Evolutionary conservation across 164 flowering plant genomes (phyloP).

Genomic region (Berberis thunbergii): DNA sequence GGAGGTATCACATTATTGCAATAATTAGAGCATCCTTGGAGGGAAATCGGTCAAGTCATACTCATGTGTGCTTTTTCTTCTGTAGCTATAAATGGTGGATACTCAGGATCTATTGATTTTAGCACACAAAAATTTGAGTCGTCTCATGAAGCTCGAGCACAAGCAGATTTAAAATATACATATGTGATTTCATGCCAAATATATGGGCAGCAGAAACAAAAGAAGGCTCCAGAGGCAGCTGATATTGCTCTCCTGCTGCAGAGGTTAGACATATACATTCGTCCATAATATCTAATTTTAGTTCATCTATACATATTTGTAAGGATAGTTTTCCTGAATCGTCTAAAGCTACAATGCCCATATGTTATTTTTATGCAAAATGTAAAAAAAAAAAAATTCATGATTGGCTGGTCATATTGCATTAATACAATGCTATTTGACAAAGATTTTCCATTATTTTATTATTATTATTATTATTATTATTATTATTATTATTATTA

Average conservation of each 20-base stretch:
- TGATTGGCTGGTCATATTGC: too few species aligned
- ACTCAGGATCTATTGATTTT: constrained; percentile 23
- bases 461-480: too few species aligned
- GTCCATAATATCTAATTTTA: too few species aligned
- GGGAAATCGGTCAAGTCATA: not conserved
- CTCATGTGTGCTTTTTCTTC: constrained; percentile 2
- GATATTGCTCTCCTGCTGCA: constrained; percentile 89
- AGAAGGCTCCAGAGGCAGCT: constrained; percentile 77
- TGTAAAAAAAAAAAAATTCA: too few species aligned
- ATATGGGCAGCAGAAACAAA: constrained; percentile 95
- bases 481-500: too few species aligned
- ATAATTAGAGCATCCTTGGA: not conserved
- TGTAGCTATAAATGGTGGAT: constrained; percentile 32
- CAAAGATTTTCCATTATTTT: too few species aligned
- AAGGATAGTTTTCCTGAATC: too few species aligned
- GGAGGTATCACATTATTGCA: constrained; percentile 44
- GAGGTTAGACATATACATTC: constrained; percentile 31
- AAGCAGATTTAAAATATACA: constrained; percentile 93
- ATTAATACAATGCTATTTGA: too few species aligned
- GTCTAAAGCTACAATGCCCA: too few species aligned
- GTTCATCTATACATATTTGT: too few species aligned
- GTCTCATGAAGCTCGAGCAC: constrained; percentile 88
- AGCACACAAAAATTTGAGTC: constrained; percentile 65
- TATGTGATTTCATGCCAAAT: constrained; percentile 99
- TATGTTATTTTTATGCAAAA: too few species aligned